A percentile compares a stretch with the other conserved stretches of the same genome.
Conservation (phyloP, 768 basidiomycete species). For the Amanita exitialis region DNA sequence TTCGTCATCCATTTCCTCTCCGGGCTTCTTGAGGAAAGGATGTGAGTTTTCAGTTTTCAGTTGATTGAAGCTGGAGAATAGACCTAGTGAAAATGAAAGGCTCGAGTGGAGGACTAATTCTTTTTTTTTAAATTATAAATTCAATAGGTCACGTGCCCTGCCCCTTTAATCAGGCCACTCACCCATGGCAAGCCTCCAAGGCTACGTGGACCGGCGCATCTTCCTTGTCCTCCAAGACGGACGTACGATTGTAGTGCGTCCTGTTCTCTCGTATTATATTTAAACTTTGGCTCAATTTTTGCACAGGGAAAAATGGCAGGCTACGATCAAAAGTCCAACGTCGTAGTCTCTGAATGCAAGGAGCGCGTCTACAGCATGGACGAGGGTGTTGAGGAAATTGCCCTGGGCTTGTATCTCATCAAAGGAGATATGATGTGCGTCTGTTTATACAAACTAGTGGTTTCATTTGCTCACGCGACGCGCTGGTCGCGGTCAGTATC, state of each 20-base stretch:
- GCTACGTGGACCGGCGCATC: constrained; percentile 89
- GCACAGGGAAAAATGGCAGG: constrained; percentile 81
- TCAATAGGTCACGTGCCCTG: background rate
- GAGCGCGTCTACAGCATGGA: constrained; percentile 91
- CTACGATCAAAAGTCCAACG: constrained; percentile 92
- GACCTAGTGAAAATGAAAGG: no score
- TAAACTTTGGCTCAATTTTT: background rate
- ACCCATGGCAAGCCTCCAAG: constrained; percentile 80
- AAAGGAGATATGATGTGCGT: constrained; percentile 98
- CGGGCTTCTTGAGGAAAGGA: no score
- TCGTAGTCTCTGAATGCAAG: constrained; percentile 88
- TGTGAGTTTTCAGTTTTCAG: no score
- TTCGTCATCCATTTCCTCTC: no score
- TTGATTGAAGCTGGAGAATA: no score
- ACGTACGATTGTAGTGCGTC: constrained; percentile 80
- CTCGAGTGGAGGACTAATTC: no score
- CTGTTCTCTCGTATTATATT: background rate
- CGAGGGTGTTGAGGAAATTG: constrained; percentile 89
- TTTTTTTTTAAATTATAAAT: no score
- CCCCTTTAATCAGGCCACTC: background rate
- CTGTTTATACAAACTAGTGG: background rate
- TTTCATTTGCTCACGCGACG: constrained; percentile 3
- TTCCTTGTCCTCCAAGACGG: constrained; percentile 95
- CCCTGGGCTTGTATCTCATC: constrained; percentile 91
- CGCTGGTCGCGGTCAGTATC: constrained; percentile 26